phyloP scores from a whole-genome alignment of 371 early-diverging fungal species.

The Lichtheimia ornata region DNA sequence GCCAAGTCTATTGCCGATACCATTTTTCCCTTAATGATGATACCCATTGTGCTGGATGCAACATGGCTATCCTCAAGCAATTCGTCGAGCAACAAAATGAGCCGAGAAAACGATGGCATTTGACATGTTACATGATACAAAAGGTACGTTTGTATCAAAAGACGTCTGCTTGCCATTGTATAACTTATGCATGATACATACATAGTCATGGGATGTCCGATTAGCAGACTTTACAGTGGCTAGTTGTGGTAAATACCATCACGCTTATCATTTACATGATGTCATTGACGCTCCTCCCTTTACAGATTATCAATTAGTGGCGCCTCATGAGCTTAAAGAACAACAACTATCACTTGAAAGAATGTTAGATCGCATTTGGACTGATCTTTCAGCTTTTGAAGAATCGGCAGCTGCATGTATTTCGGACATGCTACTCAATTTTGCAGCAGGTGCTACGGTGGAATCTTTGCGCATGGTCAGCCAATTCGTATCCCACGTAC shows the following conservation, averaged over 20 bases:
- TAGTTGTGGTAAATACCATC: background rate
- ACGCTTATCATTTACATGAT: constrained; percentile 6
- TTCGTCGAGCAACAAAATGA: constrained; percentile 84
- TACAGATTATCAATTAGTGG: constrained; percentile 6
- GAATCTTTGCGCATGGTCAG: constrained; percentile 89
- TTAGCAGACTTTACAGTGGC: constrained; percentile 34
- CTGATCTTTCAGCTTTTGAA: constrained; percentile 91
- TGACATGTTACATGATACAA: constrained; percentile 95
- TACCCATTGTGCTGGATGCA: constrained; percentile 92
- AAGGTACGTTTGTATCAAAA: constrained; percentile 22
- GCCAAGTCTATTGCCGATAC: constrained; percentile 84
- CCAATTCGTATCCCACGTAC: constrained; percentile 88
- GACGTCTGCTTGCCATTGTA: background rate
- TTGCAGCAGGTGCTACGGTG: constrained; percentile 78
- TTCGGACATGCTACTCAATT: constrained; percentile 91
- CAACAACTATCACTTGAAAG: constrained; percentile 62
- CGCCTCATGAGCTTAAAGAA: constrained; percentile 31
- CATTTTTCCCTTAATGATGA: constrained; percentile 88
- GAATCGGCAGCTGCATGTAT: constrained; percentile 97
- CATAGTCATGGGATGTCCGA: constrained; percentile 80
- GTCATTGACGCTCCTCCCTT: background rate
- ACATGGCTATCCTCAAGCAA: constrained; percentile 90
- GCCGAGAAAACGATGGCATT: constrained; percentile 91
- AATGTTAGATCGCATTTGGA: constrained; percentile 85
- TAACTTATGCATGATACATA: background rate